Evolutionary conservation across 805 yeast genomes (phyloP).

Genomic region (Candida methanosorbosa): DNA sequence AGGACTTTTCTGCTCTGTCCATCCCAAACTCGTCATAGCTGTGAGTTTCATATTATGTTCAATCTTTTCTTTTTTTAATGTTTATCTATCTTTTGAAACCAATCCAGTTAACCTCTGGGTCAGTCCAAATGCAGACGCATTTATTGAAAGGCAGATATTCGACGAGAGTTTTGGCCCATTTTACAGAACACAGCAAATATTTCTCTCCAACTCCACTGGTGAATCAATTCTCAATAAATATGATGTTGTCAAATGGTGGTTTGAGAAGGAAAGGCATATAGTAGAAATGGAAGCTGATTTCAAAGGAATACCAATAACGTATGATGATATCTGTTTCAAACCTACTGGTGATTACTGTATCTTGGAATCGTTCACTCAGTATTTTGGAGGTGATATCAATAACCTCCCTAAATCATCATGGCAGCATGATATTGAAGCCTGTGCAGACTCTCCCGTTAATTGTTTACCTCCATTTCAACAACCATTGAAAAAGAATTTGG

Average conservation of each 20-base stretch:
- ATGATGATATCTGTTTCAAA: slow-evolving; percentile 71
- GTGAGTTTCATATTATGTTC: slow-evolving; percentile 32
- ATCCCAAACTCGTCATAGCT: slow-evolving; percentile 46
- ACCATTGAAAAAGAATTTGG: slow-evolving; percentile 63
- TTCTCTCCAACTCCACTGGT: slow-evolving; percentile 61
- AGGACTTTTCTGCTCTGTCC: slow-evolving; percentile 52
- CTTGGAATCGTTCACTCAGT: slow-evolving; percentile 82
- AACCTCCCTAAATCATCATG: slow-evolving; percentile 45
- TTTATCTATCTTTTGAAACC: slow-evolving; percentile 52
- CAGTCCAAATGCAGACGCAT: slow-evolving; percentile 64
- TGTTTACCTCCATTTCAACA: slow-evolving; percentile 90
- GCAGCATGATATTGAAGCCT: slow-evolving; percentile 43
- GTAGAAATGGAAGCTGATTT: not conserved
- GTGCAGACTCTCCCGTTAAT: slow-evolving; percentile 76
- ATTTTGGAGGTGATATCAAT: slow-evolving; percentile 58
- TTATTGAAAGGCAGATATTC: slow-evolving; percentile 54
- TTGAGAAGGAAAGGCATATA: slow-evolving; percentile 59
- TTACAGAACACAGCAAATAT: slow-evolving; percentile 80
- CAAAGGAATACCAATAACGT: slow-evolving; percentile 17
- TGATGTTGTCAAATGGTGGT: slow-evolving; percentile 81
- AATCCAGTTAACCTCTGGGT: slow-evolving; percentile 90
- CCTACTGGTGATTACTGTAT: slow-evolving; percentile 78
- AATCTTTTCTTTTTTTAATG: slow-evolving; percentile 43
- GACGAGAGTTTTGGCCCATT: slow-evolving; percentile 87
- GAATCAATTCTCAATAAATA: slow-evolving; percentile 54